Conservation (phyloP, 352 stramenopile species). For the Phytophthora europaea region DNA sequence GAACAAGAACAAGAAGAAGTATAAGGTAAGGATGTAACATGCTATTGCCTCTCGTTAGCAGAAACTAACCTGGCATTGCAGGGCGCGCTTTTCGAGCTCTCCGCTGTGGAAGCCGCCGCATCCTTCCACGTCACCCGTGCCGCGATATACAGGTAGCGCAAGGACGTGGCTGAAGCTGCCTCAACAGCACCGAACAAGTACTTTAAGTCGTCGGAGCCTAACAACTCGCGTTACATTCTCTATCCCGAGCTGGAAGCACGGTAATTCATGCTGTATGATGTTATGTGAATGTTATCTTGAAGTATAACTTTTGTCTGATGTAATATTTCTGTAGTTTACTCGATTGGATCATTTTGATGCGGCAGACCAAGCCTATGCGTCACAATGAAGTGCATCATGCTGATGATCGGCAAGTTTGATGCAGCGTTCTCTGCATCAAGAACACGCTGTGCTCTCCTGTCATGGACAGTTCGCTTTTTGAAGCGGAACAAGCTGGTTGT, state of each 20-base stretch:
- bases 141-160: conserved; percentile 9
- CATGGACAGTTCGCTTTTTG: conserved; percentile 10
- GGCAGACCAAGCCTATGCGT: conserved; percentile 2
- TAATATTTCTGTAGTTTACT: conserved; percentile 2
- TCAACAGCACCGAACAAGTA: conserved; percentile 7
- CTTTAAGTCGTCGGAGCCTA: neutral
- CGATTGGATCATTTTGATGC: conserved; percentile 9
- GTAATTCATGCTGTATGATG: neutral
- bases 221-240: neutral
- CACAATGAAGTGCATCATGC: conserved; percentile 11
- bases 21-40: neutral
- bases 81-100: neutral
- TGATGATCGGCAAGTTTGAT: conserved; percentile 16
- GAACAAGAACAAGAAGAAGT: too few relatives aligned
- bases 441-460: neutral
- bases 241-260: conserved; percentile 2
- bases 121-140: neutral
- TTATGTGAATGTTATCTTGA: conserved; percentile 1
- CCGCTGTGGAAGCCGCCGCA: neutral
- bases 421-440: neutral
- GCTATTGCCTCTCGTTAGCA: neutral
- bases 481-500: conserved; percentile 12
- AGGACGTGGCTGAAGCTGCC: neutral
- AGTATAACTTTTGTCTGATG: neutral
- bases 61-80: neutral